These are phyloP conservation scores for Venturia asperata DNA, from an alignment of 2,329 filamentous ascomycete genomes.

Conservation along the genomic window DNA sequence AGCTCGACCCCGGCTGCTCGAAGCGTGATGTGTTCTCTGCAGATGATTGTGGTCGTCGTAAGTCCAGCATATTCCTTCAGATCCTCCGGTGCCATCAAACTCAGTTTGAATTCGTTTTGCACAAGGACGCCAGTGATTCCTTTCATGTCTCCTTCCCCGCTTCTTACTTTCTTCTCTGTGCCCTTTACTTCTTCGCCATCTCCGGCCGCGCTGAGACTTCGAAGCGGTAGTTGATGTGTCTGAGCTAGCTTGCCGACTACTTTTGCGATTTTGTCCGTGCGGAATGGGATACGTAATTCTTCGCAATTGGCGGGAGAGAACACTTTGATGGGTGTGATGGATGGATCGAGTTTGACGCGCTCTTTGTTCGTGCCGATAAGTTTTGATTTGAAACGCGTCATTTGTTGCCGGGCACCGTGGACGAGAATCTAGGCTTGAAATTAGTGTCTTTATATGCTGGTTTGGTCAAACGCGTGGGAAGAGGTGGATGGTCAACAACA, in stretches of 20 bases:
- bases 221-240: slow-evolving; percentile 56
- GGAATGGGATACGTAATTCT: slow-evolving; percentile 90
- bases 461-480: slow-evolving; percentile 5
- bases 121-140: slow-evolving; percentile 87
- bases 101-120: slow-evolving; percentile 96
- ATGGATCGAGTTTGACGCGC: slow-evolving; percentile 43
- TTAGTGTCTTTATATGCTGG: slow-evolving; percentile 14
- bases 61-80: slow-evolving; percentile 93
- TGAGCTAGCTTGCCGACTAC: slow-evolving; percentile 90
- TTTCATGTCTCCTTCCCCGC: slow-evolving; percentile 32
- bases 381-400: slow-evolving; percentile 94
- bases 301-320: slow-evolving; percentile 93
- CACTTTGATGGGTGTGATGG: slow-evolving; percentile 69
- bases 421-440: slow-evolving; percentile 66
- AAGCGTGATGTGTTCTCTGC: slow-evolving; percentile 82
- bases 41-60: slow-evolving; percentile 88
- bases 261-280: slow-evolving; percentile 88
- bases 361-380: slow-evolving; percentile 83
- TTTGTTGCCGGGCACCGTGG: slow-evolving; percentile 94
- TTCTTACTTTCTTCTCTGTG: slow-evolving; percentile 26
- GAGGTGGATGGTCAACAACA: background rate
- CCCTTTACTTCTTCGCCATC: slow-evolving; percentile 35
- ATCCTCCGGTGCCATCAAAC: slow-evolving; percentile 93
- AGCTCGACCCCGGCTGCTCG: slow-evolving; percentile 84
- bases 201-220: slow-evolving; percentile 32